Evolutionary conservation across 208 protist genomes (phyloP).

Genomic region (Phytomonas francai): DNA sequence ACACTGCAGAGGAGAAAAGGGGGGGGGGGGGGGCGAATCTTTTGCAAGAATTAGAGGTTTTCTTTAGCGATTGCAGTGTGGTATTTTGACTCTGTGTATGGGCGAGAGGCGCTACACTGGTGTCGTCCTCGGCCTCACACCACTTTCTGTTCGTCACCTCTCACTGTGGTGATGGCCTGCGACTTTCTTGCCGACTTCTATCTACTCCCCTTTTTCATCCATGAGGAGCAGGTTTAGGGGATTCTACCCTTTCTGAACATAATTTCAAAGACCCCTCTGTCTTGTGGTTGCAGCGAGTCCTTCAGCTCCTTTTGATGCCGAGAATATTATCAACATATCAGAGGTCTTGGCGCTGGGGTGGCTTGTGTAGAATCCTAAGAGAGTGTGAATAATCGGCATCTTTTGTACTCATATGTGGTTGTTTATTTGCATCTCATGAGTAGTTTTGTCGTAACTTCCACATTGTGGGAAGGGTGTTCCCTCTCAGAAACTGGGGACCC

Average conservation of each 20-base stretch:
- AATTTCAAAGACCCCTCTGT: neutral
- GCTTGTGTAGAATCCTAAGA: neutral
- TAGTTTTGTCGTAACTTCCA: neutral
- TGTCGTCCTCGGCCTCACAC: too few relatives aligned
- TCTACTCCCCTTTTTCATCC: too few relatives aligned
- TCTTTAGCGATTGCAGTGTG: neutral
- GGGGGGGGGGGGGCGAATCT: too few relatives aligned
- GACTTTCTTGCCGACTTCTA: too few relatives aligned
- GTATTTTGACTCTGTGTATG: neutral
- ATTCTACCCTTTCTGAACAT: neutral
- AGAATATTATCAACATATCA: neutral
- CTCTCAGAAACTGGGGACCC: neutral
- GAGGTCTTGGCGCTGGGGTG: neutral
- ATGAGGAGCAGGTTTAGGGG: neutral
- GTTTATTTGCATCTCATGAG: neutral
- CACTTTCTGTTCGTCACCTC: too few relatives aligned
- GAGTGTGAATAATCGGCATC: neutral
- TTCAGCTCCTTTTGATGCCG: neutral
- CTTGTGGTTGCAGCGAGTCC: neutral
- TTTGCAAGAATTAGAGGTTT: neutral
- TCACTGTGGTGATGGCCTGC: too few relatives aligned
- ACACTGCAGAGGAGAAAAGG: neutral
- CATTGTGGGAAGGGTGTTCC: too few relatives aligned
- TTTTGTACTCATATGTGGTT: neutral
- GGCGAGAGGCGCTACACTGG: neutral